Base-by-base conservation (phyloP, 805 yeast species). In the Saturnispora kantuleensis region DNA sequence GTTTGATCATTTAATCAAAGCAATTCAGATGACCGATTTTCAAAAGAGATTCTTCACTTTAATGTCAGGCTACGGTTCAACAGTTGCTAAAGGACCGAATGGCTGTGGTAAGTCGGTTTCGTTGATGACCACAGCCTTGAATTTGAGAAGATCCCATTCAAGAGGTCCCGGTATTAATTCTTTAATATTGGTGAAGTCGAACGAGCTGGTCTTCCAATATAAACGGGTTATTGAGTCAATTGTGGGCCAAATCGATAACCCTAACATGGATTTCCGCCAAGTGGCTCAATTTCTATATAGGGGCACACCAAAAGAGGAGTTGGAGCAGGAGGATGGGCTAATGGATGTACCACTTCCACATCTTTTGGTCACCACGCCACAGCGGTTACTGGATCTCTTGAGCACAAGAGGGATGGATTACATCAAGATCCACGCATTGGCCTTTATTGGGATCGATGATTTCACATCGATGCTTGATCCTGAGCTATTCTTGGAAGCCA, bases 301-400 rank as follows among this genome's bases (percentile, higher is more conserved):
- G 40, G 51, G 59, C 1, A 49, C 51, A 15, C 48, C 47, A 3
- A 52, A 44, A 7, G 52, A 49, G 15, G 66, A 63, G 45, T 4
- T 35, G 7, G 17, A 42, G 12, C 66, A 62, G 44, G 57, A 58
- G 33, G 50, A 45, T 16, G 35, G 42, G 5, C 41, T 60, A 5
- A 53, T 52, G 1, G 53, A 53, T 7, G 16, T 15, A 15, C 57
- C 56, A 15, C 44, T 51, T 5, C 68, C 68, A 2, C 64, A 61
- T 42, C 47, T 64, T 10, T 33, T 65, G 15, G 60, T 65, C 2
- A 17, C 63, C 1, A 65, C 69, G 0, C 68, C 69, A 3, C 66
- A 58, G 17, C 54, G 68, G 47, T 42, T 65, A n/a, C 42, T 64
- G 11, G 69, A 64, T 47, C 30, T 64, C 28, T 47, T 65, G 16